Percentiles rank a stretch among this genome's conserved stretches.
These are phyloP conservation scores for Rubia yunnanensis DNA, from an alignment of 257 asterid genomes.

Conservation along the genomic window DNA sequence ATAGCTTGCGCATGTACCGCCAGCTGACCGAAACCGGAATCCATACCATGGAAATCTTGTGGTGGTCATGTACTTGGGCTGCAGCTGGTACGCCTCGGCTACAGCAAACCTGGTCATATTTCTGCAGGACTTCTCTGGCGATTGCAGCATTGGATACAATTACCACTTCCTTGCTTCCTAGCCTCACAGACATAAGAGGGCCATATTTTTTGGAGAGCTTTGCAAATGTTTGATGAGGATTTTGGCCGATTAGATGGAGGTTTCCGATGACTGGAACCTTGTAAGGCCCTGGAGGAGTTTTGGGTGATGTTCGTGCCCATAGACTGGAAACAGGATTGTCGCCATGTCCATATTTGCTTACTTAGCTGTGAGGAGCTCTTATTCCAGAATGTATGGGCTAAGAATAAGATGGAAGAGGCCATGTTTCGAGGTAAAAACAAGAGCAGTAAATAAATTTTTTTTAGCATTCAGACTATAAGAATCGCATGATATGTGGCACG, in stretches of 20 bases:
- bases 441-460: too few species aligned
- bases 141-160: slow-evolving; percentile 18
- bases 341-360: background rate
- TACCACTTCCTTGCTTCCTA: slow-evolving; percentile 12
- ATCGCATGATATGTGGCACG: too few species aligned
- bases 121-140: slow-evolving; percentile 18
- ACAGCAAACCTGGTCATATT: slow-evolving; percentile 10
- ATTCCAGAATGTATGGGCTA: too few species aligned
- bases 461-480: too few species aligned
- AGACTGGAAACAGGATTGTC: background rate
- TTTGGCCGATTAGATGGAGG: slow-evolving; percentile 17
- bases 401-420: too few species aligned
- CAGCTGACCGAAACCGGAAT: slow-evolving; percentile 13
- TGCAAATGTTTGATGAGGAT: slow-evolving; percentile 23
- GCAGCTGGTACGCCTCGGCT: background rate
- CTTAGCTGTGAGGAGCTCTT: too few species aligned
- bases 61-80: background rate
- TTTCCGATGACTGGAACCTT: slow-evolving; percentile 23
- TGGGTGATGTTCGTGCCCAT: background rate
- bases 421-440: too few species aligned
- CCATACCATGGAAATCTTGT: slow-evolving; percentile 8
- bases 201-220: slow-evolving; percentile 25
- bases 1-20: slow-evolving; percentile 11
- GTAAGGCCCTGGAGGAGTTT: slow-evolving; percentile 11
- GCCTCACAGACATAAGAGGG: slow-evolving; percentile 24